Evolutionary conservation across 768 basidiomycete genomes (phyloP).

Genomic region (Mycena alexandri): DNA sequence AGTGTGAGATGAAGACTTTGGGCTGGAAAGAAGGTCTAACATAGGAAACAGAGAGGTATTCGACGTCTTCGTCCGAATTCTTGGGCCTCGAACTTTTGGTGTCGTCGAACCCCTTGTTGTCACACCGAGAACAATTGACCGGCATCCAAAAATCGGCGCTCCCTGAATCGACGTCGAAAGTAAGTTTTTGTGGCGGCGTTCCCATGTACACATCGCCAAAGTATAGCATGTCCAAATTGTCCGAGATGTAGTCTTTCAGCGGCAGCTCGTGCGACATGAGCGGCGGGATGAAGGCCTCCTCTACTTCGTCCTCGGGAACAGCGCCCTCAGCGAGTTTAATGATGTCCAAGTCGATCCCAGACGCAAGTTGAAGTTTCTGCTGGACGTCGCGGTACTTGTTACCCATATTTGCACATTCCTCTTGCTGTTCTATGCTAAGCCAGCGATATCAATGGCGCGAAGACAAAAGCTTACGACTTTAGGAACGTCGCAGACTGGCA

Average conservation of each 20-base stretch:
- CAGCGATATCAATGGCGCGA: neutral
- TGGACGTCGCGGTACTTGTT: constrained; percentile 20
- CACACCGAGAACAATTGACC: constrained; percentile 52
- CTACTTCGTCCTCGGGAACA: constrained; percentile 11
- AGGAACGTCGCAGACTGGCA: constrained; percentile 14
- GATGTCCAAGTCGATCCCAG: constrained; percentile 14
- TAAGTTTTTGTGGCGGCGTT: constrained; percentile 63
- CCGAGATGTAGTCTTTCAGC: constrained; percentile 29
- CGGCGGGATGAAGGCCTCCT: constrained; percentile 39
- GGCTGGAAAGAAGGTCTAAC: constrained; percentile 44
- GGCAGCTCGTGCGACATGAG: constrained; percentile 6
- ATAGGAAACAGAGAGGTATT: constrained; percentile 57
- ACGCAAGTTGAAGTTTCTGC: constrained; percentile 6
- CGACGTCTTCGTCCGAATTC: constrained; percentile 39
- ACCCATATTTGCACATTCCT: constrained; percentile 3
- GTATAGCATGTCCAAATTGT: constrained; percentile 52
- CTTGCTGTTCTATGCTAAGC: constrained; percentile 8
- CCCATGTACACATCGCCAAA: constrained; percentile 57
- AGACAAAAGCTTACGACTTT: neutral
- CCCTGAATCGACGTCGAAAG: constrained; percentile 77
- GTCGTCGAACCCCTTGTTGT: constrained; percentile 53
- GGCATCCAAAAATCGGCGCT: constrained; percentile 70
- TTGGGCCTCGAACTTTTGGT: constrained; percentile 57
- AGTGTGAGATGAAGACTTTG: neutral
- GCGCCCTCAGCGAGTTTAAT: neutral